These are phyloP conservation scores for Tetrahymena malaccensis DNA, from an alignment of 73 alveolate genomes.

Conservation along the genomic window DNA sequence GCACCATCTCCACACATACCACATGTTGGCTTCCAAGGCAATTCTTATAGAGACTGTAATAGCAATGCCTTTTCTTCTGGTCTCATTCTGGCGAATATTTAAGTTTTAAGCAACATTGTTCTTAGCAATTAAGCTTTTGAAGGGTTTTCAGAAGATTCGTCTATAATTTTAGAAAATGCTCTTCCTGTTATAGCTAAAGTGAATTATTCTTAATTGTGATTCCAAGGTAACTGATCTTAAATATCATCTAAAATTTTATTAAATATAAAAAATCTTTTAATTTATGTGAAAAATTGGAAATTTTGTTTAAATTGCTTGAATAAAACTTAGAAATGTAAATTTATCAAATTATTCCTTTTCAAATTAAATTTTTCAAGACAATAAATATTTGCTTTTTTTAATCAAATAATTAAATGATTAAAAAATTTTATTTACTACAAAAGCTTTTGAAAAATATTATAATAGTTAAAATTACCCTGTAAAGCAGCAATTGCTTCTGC, in stretches of 20 bases:
- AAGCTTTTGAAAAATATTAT: no score
- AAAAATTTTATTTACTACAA: no score
- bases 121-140: not conserved
- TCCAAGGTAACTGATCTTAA: constrained; percentile 42
- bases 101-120: constrained; percentile 52
- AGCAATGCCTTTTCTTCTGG: constrained; percentile 85
- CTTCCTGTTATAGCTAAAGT: constrained; percentile 57
- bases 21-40: constrained; percentile 47
- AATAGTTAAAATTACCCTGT: not conserved
- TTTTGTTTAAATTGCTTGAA: no score
- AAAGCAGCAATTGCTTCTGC: constrained; percentile 27
- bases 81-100: constrained; percentile 83
- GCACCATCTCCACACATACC: constrained; percentile 95
- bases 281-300: no score
- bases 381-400: no score
- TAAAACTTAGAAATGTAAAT: no score
- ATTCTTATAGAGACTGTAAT: constrained; percentile 51
- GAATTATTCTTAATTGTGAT: constrained; percentile 15
- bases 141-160: constrained; percentile 4
- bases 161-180: constrained; percentile 25
- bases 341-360: no score
- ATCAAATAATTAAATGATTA: no score
- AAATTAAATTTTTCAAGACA: no score
- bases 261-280: no score
- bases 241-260: constrained; percentile 26